These are phyloP conservation scores for Chrysanthemum makinoi DNA, from an alignment of 129 eudicot species.

Conservation along the genomic window DNA sequence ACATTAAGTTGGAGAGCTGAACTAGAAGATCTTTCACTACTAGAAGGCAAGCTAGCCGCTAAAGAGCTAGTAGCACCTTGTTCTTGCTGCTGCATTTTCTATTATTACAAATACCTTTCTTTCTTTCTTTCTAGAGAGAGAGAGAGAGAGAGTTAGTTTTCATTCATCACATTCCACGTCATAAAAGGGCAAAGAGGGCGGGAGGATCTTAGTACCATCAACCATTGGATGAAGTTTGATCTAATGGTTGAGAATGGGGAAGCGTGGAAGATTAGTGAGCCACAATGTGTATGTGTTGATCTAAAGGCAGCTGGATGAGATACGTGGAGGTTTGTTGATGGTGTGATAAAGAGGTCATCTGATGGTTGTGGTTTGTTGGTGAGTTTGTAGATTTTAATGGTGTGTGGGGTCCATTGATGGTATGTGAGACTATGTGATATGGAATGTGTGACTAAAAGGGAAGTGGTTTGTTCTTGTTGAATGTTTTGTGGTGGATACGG, in stretches of 20 bases:
- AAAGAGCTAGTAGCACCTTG: constrained; percentile 81
- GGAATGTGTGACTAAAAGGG: too few species aligned
- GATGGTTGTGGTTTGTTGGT: constrained; percentile 24
- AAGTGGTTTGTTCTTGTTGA: too few species aligned
- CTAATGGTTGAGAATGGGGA: constrained; percentile 21
- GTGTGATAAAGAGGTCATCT: constrained; percentile 26
- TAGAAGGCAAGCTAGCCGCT: constrained; percentile 80
- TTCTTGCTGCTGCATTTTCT: constrained; percentile 40
- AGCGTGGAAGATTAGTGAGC: constrained; percentile 60
- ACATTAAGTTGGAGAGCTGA: constrained; percentile 82
- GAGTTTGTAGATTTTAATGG: constrained; percentile 1
- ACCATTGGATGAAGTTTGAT: constrained; percentile 45
- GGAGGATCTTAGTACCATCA: constrained; percentile 38
- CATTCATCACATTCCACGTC: constrained; percentile 14
- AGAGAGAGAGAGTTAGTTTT: not conserved
- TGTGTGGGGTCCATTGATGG: constrained; percentile 9
- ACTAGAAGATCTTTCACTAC: constrained; percentile 95
- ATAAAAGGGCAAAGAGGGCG: constrained; percentile 38
- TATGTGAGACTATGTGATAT: too few species aligned
- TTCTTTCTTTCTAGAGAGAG: constrained; percentile 5
- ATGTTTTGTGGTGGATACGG: too few species aligned
- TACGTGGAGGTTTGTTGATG: constrained; percentile 40
- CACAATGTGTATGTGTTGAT: constrained; percentile 48
- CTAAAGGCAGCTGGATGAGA: constrained; percentile 48
- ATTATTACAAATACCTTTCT: not conserved